Percentiles rank a stretch among this genome's conserved stretches.
These are phyloP conservation scores for Fusarium clavum DNA, from an alignment of 2,329 filamentous ascomycete species.

Conservation along the genomic window DNA sequence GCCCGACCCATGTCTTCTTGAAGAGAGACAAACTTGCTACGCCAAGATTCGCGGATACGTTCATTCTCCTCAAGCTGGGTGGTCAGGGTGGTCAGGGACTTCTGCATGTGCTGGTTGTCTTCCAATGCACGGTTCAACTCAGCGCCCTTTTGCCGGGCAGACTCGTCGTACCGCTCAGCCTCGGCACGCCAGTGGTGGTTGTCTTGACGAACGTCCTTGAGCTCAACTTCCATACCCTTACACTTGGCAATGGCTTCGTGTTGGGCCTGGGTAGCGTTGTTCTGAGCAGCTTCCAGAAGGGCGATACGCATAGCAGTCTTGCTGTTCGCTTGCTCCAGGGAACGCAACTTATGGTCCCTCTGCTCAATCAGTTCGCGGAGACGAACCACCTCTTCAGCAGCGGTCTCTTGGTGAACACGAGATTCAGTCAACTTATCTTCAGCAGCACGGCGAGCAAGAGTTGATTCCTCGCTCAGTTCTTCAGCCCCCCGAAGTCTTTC, in stretches of 20 bases:
- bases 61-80: constrained; percentile 88
- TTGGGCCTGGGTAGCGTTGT: constrained; percentile 65
- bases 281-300: constrained; percentile 76
- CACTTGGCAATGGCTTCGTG: constrained; percentile 67
- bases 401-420: constrained; percentile 75
- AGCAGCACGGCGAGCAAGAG: constrained; percentile 70
- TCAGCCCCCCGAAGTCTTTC: constrained; percentile 74
- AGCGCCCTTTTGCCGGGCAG: constrained; percentile 60
- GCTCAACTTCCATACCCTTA: constrained; percentile 64
- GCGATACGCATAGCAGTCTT: constrained; percentile 71
- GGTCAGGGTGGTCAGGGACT: constrained; percentile 77
- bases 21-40: constrained; percentile 83
- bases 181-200: constrained; percentile 71
- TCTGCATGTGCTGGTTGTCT: constrained; percentile 79
- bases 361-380: constrained; percentile 76
- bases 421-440: constrained; percentile 79
- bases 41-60: constrained; percentile 84
- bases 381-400: constrained; percentile 78
- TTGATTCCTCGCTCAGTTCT: constrained; percentile 71
- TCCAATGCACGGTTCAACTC: constrained; percentile 62
- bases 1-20: constrained; percentile 88
- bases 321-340: constrained; percentile 65
- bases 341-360: constrained; percentile 73
- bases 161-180: constrained; percentile 68
- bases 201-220: constrained; percentile 67